Evolutionary conservation across 352 stramenopile species (phyloP), one percentile per base, ranked within the genome.

Genomic region (Discostella stelligera): DNA sequence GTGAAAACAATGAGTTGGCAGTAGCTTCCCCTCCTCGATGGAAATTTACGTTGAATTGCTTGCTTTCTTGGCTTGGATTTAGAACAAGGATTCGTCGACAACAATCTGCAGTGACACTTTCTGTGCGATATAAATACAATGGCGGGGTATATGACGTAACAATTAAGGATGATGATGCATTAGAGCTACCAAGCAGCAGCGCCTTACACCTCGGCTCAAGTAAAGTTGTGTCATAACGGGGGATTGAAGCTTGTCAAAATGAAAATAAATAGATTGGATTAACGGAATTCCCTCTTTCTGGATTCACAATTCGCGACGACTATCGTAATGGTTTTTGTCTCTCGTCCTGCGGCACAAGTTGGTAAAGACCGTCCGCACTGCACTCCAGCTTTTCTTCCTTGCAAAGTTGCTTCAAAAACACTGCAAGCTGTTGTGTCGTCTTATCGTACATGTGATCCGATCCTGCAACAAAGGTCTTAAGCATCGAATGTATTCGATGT

Each of bases 401-500:
- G 64, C 84, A 91, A n/a, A 93, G 73, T 46, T 90, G 70, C 50
- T 91, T 80, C 65, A 93, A 77, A 71, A 93, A 88, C 30, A 81
- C 60, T n/a, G 65, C 76, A 30, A 93, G 67, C 67, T 93, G 85
- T 53, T 85, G 81, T 25, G 82, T 76, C 10, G 84, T 93, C 68
- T 92, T 90, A 66, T 87, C 83, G 59, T 91, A 92, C 49, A 85
- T 90, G 50, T 91, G 80, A 58, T 93, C 88, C 11, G 80, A 90
- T 55, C 88, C 86, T 21, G 84, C 78, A 54, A 90, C 86, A 85
- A 93, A 93, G n/a, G 86, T 91, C 60, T 92, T 97, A 0, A 98
- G 87, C 87, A 97, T 98, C 56, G 97, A 96, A 86, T 98, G 95
- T 67, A 98, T 98, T 18, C 93, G 88, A 50, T 97, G 90, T 23